phyloP scores from a whole-genome alignment of 192 early-diverging fungal genomes.

The Chytriomyces sp. region DNA sequence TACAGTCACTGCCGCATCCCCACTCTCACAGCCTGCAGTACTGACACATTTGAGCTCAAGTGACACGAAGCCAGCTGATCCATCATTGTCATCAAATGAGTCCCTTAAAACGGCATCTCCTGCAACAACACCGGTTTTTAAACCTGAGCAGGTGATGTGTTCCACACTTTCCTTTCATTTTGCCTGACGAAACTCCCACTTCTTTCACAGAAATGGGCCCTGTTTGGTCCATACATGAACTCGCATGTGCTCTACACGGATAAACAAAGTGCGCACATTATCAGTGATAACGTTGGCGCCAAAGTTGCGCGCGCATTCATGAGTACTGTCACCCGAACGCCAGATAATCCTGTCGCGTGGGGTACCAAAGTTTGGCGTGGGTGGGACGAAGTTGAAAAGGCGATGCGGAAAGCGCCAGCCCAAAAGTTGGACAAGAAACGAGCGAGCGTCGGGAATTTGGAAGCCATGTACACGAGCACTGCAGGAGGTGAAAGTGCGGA shows the following conservation, averaged over 20 bases:
- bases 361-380: conserved; percentile 75
- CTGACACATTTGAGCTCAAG: not conserved
- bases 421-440: conserved; percentile 45
- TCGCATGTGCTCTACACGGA: conserved; percentile 77
- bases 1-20: conserved; percentile 12
- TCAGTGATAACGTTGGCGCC: conserved; percentile 63
- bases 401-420: conserved; percentile 43
- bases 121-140: conserved; percentile 2
- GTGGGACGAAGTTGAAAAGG: conserved; percentile 73
- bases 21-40: conserved; percentile 17
- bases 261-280: conserved; percentile 64
- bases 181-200: not conserved
- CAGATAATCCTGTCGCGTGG: conserved; percentile 41
- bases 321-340: conserved; percentile 47
- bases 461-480: conserved; percentile 38
- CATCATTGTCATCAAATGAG: not conserved
- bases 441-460: conserved; percentile 16
- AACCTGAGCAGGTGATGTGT: conserved; percentile 32
- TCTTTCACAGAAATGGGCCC: conserved; percentile 64
- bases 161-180: not conserved
- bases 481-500: not conserved
- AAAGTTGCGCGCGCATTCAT: conserved; percentile 70
- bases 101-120: conserved; percentile 1
- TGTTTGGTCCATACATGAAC: conserved; percentile 78
- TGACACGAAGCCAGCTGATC: not conserved